Base-by-base conservation (phyloP, 2,329 filamentous ascomycete genomes). In the Teratosphaeria nubilosa region DNA sequence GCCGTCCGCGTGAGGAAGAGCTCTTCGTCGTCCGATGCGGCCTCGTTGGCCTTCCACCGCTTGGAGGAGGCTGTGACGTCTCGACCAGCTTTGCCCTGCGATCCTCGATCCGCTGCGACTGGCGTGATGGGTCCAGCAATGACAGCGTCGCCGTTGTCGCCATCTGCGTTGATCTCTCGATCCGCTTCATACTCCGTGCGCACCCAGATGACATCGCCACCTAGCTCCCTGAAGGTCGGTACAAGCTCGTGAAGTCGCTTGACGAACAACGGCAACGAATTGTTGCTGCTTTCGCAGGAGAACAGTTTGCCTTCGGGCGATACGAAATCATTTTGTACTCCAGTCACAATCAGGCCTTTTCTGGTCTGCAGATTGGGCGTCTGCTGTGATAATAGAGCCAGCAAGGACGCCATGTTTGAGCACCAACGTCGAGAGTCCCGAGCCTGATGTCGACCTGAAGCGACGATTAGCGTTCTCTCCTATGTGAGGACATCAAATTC, bases 321-420 rank as follows among this genome's bases (percentile, higher is more conserved):
- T 59, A 95, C 76, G 68, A 97, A 96, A 71, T 96, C 92, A 66
- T 95, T 90, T 69, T 97, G 94, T 37, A 95, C 82, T 68, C 96
- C 92, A 63, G 96, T 80, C 20, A 95, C 76, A 22, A 97, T 77
- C 51, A 99, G 79, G 1, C 90, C 92, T 74, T 84, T 82, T 58
- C 80, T 76, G 25, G 82, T 84, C 61, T 81, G 74, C 60, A 86
- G 77, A 56, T 75, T 75, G 16, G 81, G 80, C 56, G 72, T 73
- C 55, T 76, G 75, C 60, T 77, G 73, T 37, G 74, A 70, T 24
- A 78, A 72, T 52, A 78, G 68, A 51, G 76, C 74, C 59, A 75
- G 68, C 48, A 78, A 70, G 22, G 74, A 75, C 27, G 73, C 37
- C 56, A 58, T 58, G 37, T n/a, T 27, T 13, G 22, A 27, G 25